Base-by-base conservation (phyloP, 495 filamentous ascomycete species). In the Trichoderma parareesei region DNA sequence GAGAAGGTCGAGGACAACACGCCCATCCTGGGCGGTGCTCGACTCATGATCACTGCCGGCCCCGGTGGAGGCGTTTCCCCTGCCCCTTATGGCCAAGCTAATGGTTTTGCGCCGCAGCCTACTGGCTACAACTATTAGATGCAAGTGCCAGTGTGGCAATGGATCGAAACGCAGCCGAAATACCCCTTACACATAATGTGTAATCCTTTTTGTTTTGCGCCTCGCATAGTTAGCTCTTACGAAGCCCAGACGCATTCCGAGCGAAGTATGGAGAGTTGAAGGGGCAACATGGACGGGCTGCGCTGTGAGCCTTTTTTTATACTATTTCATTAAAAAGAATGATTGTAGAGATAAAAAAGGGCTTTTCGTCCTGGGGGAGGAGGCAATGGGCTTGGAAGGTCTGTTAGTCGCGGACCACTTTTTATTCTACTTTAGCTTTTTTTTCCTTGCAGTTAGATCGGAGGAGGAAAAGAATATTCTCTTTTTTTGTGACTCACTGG, bases 31-130 rank as follows among this genome's bases (percentile, higher is more conserved):
- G 90, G 92, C 63, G 90, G 89, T 61, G 89, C 86, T 65, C 85
- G 94, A n/a, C 82, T 99, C 61, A 97, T 98, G 93, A 87, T 99
- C 70, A 99, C 95, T n/a, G 92, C 95, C 71, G 94, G 95, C 6
- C 88, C 91, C 53, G 81, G 79, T 57, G 78, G 76, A 27, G 68
- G 67, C 20, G 79, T 81, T 16, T 84, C 85, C 60, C 81, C 87
- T 10, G 83, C 87, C 70, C 82, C 86, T 8, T 91, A 85, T 68
- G 80, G 78, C 44, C 89, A 91, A 67, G 82, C 89, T 20, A 95
- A 94, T 67, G 66, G 77, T 27, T 35, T 42, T 16, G 38, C 35
- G 41, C 60, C 38, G 37, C 38, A 41, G 37, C 60, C 60, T 13
- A 62, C 60, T 41, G 38, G 41, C 41, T 62, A 44, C 14, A 41